Evolutionary conservation across 2,329 filamentous ascomycete genomes (phyloP).

Genomic region (Pseudopyrenochaeta lycopersici): DNA sequence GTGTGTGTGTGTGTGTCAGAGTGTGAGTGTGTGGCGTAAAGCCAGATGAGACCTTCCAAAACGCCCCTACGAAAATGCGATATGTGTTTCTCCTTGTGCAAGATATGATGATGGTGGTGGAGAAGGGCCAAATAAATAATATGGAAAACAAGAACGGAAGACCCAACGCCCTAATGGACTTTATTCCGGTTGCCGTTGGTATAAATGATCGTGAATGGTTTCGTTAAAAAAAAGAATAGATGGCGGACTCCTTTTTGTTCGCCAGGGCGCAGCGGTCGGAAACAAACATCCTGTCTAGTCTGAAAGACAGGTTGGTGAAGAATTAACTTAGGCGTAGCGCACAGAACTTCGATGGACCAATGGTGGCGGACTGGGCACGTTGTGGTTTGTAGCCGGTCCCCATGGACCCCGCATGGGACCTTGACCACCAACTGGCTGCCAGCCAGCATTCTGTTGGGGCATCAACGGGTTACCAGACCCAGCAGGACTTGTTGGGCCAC

Average conservation of each 20-base stretch:
- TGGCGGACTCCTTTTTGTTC: no score
- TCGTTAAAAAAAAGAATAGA: no score
- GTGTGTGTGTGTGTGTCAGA: no score
- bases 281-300: background rate
- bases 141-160: no score
- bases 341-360: constrained; percentile 9
- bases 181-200: constrained; percentile 1
- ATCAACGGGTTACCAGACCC: constrained; percentile 4
- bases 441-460: background rate
- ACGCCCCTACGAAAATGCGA: no score
- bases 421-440: background rate
- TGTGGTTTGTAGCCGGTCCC: constrained; percentile 6
- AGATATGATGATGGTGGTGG: constrained; percentile 53
- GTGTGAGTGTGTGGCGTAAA: no score
- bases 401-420: constrained; percentile 3
- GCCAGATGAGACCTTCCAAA: no score
- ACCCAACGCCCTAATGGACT: no score
- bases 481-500: constrained; percentile 1
- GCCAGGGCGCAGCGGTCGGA: no score
- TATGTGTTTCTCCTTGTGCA: no score
- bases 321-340: constrained; percentile 10
- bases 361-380: constrained; percentile 9
- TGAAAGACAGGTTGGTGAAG: background rate
- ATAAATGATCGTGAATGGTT: constrained; percentile 3
- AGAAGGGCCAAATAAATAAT: constrained; percentile 33